Conservation (phyloP, 805 yeast genomes). For the Spathaspora hagerdaliae region DNA sequence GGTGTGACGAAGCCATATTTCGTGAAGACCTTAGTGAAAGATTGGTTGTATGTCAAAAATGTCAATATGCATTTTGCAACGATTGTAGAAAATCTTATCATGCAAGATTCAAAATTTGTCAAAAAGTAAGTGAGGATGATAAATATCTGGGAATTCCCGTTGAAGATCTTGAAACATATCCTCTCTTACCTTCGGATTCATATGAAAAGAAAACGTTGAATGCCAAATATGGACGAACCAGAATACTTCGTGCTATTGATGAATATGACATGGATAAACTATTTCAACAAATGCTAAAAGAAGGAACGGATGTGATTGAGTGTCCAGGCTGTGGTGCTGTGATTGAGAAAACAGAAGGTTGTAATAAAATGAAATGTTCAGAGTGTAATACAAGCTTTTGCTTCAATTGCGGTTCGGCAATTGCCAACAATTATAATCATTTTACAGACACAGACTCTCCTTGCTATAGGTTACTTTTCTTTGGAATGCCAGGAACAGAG, state of each 20-base stretch:
- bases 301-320: slow-evolving; percentile 39
- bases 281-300: slow-evolving; percentile 40
- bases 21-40: slow-evolving; percentile 43
- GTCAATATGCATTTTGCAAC: slow-evolving; percentile 53
- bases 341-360: slow-evolving; percentile 56
- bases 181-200: slow-evolving; percentile 25
- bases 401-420: slow-evolving; percentile 45
- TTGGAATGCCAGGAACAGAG: slow-evolving; percentile 40
- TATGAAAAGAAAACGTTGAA: slow-evolving; percentile 30
- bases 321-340: slow-evolving; percentile 53
- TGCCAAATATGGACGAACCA: slow-evolving; percentile 42
- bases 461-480: slow-evolving; percentile 51
- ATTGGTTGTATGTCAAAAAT: slow-evolving; percentile 45
- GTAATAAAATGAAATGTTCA: slow-evolving; percentile 59
- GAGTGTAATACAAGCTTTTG: slow-evolving; percentile 50
- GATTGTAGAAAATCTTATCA: slow-evolving; percentile 61
- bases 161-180: slow-evolving; percentile 33
- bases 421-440: slow-evolving; percentile 42
- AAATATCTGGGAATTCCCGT: slow-evolving; percentile 24
- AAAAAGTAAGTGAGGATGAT: slow-evolving; percentile 14
- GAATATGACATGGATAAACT: slow-evolving; percentile 45
- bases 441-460: slow-evolving; percentile 36
- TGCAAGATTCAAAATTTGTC: slow-evolving; percentile 47
- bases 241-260: slow-evolving; percentile 38
- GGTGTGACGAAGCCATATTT: slow-evolving; percentile 45